Conservation (phyloP, 129 eudicot genomes). For the carrot (Daucus carota) region DH1_v3.0 NC_030383.2:42321501-42322000, state of each 20-base stretch:
- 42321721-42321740: neutral
- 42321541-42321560: neutral
- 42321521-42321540: too few species aligned
- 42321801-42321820: slow-evolving; percentile 14
- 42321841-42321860: too few species aligned
- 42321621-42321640: neutral
- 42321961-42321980: too few species aligned
- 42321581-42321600: slow-evolving; percentile 98
- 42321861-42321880: too few species aligned
- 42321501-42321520: neutral
- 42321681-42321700: too few species aligned
- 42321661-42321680: too few species aligned
- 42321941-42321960: too few species aligned
- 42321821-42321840: slow-evolving; percentile 14
- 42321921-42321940: too few species aligned
- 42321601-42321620: slow-evolving; percentile 99
- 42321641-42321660: neutral
- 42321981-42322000: too few species aligned
- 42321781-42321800: slow-evolving; percentile 59
- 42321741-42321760: slow-evolving; percentile 86
- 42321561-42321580: slow-evolving; percentile 3
- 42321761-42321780: slow-evolving; percentile 91
- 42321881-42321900: too few species aligned
- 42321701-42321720: too few species aligned
- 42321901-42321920: too few species aligned